Evolutionary conservation across 2,329 filamentous ascomycete species (phyloP).

Genomic region (Teratosphaeria zuluensis): DNA sequence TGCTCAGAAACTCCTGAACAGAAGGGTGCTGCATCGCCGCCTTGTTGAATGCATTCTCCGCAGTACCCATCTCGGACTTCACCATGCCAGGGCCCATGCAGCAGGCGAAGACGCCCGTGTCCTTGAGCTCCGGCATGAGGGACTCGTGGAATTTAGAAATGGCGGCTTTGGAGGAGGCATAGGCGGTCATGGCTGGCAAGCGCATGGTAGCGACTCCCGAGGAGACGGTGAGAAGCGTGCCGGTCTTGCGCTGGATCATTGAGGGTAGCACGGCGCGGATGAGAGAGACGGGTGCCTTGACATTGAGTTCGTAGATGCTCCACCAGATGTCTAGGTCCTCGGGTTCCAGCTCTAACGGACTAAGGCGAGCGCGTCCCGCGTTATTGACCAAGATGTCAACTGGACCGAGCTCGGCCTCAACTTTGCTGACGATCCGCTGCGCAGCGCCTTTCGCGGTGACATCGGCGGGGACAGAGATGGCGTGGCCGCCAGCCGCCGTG

Average conservation of each 20-base stretch:
- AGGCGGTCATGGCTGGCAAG: slow-evolving; percentile 15
- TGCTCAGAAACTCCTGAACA: slow-evolving; percentile 6
- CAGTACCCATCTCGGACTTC: slow-evolving; percentile 9
- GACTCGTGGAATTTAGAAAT: slow-evolving; percentile 18
- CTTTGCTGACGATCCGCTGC: slow-evolving; percentile 8
- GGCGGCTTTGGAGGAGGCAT: slow-evolving; percentile 16
- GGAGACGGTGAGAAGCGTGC: slow-evolving; percentile 9
- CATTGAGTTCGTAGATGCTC: slow-evolving; percentile 17
- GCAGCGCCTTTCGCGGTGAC: slow-evolving; percentile 7
- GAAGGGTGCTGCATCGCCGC: slow-evolving; percentile 6
- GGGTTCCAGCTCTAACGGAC: slow-evolving; percentile 2
- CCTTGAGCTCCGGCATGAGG: slow-evolving; percentile 11
- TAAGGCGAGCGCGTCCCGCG: too few species aligned
- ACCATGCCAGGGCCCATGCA: slow-evolving; percentile 14
- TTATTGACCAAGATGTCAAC: slow-evolving; percentile 13
- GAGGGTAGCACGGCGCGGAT: slow-evolving; percentile 15
- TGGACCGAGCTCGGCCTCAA: slow-evolving; percentile 9
- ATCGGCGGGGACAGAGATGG: slow-evolving; percentile 7
- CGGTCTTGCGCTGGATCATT: slow-evolving; percentile 12
- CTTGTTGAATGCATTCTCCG: slow-evolving; percentile 10
- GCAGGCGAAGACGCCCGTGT: slow-evolving; percentile 10
- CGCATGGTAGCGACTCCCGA: slow-evolving; percentile 8
- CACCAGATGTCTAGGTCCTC: slow-evolving; percentile 16
- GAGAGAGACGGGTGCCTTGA: slow-evolving; percentile 12
- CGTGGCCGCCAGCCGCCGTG: slow-evolving; percentile 3